phyloP scores from a whole-genome alignment of 1,284 basidiomycete genomes.

The Irpex sp. region DNA sequence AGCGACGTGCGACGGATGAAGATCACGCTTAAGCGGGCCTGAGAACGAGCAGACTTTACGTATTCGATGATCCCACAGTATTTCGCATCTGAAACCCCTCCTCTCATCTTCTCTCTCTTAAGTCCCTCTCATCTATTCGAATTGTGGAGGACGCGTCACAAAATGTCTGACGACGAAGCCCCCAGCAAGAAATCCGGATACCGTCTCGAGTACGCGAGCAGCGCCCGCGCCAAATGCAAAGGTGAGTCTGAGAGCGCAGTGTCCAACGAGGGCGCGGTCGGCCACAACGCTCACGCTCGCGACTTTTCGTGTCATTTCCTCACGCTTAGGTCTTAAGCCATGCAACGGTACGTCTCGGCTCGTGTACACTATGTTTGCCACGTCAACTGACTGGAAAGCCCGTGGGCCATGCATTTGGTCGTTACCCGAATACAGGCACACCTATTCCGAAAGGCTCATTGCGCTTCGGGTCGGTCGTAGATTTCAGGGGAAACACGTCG shows the following conservation, averaged over 20 bases:
- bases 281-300: constrained; percentile 30
- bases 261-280: constrained; percentile 28
- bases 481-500: constrained; percentile 75
- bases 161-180: constrained; percentile 67
- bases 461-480: constrained; percentile 82
- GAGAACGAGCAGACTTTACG: no score
- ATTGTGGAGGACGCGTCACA: no score
- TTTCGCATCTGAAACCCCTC: no score
- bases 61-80: no score
- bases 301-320: constrained; percentile 32
- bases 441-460: constrained; percentile 79
- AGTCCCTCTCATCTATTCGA: no score
- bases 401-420: neutral
- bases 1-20: no score
- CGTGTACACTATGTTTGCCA: constrained; percentile 4
- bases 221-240: constrained; percentile 84
- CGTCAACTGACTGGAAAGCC: neutral
- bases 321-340: constrained; percentile 76
- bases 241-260: constrained; percentile 53
- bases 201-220: constrained; percentile 80
- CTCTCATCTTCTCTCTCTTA: no score
- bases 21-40: no score
- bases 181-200: constrained; percentile 67
- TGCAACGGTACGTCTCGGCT: constrained; percentile 62
- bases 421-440: constrained; percentile 58